Conservation (phyloP, 257 asterid species). For the Ligustrum vulgare region DNA sequence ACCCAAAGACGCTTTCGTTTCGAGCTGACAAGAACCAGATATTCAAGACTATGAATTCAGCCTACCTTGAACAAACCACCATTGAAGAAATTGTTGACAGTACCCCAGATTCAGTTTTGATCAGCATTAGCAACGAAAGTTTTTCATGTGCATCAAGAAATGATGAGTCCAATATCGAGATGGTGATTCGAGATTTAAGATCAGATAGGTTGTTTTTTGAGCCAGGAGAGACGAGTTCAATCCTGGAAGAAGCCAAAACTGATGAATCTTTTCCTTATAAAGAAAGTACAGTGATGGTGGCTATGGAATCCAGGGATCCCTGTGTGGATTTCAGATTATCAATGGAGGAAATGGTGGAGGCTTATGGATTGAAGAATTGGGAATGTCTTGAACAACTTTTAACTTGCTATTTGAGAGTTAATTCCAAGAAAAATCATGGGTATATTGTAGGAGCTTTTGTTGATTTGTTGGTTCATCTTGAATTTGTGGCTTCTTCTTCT, state of each 20-base stretch:
- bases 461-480: constrained; percentile 51
- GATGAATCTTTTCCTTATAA: constrained; percentile 13
- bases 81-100: not conserved
- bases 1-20: constrained; percentile 64
- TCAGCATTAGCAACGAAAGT: constrained; percentile 7
- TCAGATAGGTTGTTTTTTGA: constrained; percentile 74
- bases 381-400: constrained; percentile 60
- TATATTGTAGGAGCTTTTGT: constrained; percentile 71
- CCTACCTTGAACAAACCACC: constrained; percentile 21
- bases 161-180: constrained; percentile 26
- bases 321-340: constrained; percentile 59
- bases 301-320: constrained; percentile 64
- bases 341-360: constrained; percentile 86
- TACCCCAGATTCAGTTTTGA: not conserved
- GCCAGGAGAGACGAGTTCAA: constrained; percentile 65
- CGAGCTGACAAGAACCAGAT: constrained; percentile 28
- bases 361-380: constrained; percentile 50
- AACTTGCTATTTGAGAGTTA: constrained; percentile 52
- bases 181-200: constrained; percentile 44
- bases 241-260: constrained; percentile 40
- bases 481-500: constrained; percentile 15
- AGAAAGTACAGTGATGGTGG: constrained; percentile 47
- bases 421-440: constrained; percentile 48
- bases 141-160: constrained; percentile 10
- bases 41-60: constrained; percentile 37